Evolutionary conservation across 441 rosid genomes (phyloP).

Genomic region (Cnidoscolus chayamansa): DNA sequence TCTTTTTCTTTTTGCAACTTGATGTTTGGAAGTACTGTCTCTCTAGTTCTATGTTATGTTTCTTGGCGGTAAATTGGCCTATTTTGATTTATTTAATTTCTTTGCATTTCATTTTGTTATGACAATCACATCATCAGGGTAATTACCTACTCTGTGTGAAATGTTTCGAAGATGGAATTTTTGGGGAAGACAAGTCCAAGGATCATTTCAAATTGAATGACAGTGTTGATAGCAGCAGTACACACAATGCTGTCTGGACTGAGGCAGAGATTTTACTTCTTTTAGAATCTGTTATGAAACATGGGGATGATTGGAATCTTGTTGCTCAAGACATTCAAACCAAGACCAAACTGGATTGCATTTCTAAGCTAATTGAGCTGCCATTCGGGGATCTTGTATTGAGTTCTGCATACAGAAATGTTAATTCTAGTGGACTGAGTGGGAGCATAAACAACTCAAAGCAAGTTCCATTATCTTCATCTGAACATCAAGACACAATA

Average conservation of each 20-base stretch:
- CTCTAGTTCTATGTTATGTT: background rate
- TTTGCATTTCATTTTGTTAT: background rate
- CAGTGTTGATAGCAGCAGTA: slow-evolving; percentile 14
- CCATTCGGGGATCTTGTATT: slow-evolving; percentile 74
- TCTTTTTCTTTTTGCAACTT: background rate
- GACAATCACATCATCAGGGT: slow-evolving; percentile 36
- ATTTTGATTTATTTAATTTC: background rate
- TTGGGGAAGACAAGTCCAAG: slow-evolving; percentile 53
- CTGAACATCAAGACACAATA: slow-evolving; percentile 30
- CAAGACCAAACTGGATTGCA: slow-evolving; percentile 74
- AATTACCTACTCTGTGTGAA: slow-evolving; percentile 46
- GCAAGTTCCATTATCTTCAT: slow-evolving; percentile 30
- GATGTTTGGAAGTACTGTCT: background rate
- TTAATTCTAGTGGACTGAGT: slow-evolving; percentile 25
- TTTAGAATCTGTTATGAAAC: slow-evolving; percentile 70
- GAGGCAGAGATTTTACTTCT: slow-evolving; percentile 78
- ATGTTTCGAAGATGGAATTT: slow-evolving; percentile 58
- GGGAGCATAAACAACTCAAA: slow-evolving; percentile 24
- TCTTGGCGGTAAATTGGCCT: slow-evolving; percentile 2
- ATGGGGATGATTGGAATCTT: slow-evolving; percentile 91
- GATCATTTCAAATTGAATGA: slow-evolving; percentile 58
- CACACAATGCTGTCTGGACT: slow-evolving; percentile 55
- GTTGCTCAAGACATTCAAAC: slow-evolving; percentile 69
- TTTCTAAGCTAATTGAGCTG: slow-evolving; percentile 76
- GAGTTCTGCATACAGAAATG: slow-evolving; percentile 44